These are phyloP conservation scores for Chionographis japonica DNA, from an alignment of 106 monocot species.

Conservation along the genomic window DNA sequence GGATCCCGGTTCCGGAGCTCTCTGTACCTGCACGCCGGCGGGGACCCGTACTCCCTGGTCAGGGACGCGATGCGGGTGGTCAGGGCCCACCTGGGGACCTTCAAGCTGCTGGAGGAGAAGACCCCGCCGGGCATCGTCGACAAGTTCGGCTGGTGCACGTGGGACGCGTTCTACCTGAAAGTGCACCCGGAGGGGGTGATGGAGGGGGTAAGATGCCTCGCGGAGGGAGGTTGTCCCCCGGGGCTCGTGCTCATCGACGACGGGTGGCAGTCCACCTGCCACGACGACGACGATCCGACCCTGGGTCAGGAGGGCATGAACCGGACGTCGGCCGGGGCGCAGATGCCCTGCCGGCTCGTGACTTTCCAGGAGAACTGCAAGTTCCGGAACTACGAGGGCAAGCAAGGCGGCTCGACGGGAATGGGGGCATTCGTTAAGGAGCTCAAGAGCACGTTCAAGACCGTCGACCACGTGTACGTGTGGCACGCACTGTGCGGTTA, in stretches of 20 bases:
- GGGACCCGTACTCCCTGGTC: conserved; percentile 59
- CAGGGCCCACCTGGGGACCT: conserved; percentile 44
- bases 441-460: conserved; percentile 43
- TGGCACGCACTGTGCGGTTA: conserved; percentile 96
- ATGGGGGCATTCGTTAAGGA: conserved; percentile 58
- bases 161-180: conserved; percentile 91
- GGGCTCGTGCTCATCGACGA: conserved; percentile 83
- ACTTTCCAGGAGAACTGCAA: conserved; percentile 79
- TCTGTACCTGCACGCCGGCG: conserved; percentile 55
- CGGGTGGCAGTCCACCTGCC: conserved; percentile 89
- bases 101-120: conserved; percentile 67
- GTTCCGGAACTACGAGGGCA: conserved; percentile 51
- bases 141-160: conserved; percentile 96
- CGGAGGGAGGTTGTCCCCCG: conserved; percentile 78
- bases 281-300: conserved; percentile 60
- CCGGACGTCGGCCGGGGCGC: conserved; percentile 78
- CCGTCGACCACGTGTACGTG: conserved; percentile 68
- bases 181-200: conserved; percentile 63
- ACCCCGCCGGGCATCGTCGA: conserved; percentile 53
- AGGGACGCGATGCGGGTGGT: conserved; percentile 48
- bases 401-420: conserved; percentile 16
- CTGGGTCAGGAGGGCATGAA: conserved; percentile 56
- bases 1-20: conserved; percentile 20
- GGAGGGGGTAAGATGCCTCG: conserved; percentile 56
- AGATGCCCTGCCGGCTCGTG: conserved; percentile 86